These are phyloP conservation scores for Pelargonium myrrhifolium DNA, from an alignment of 441 rosid species.

Conservation along the genomic window DNA sequence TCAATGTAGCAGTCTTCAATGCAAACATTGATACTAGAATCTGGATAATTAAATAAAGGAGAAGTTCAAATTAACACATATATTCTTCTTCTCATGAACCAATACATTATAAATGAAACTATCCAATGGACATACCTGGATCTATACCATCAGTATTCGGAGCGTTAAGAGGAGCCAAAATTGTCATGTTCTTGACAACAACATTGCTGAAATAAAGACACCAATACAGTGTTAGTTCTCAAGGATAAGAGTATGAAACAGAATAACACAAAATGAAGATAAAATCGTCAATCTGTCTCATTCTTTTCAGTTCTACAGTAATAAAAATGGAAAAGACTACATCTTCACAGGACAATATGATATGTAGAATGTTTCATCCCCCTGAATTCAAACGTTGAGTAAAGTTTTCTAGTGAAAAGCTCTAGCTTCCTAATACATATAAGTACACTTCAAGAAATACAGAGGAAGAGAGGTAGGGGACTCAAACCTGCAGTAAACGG, in stretches of 20 bases:
- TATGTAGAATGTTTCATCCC: background rate
- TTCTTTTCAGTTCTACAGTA: background rate
- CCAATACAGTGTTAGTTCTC: background rate
- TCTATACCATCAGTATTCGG: conserved; percentile 97
- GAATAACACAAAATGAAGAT: background rate
- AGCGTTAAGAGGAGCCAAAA: conserved; percentile 82
- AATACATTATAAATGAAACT: too few relatives aligned
- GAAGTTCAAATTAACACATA: background rate
- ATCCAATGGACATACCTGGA: conserved; percentile 25
- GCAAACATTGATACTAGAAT: conserved; percentile 77
- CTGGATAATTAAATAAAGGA: conserved; percentile 28
- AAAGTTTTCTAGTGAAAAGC: background rate
- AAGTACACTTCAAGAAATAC: background rate
- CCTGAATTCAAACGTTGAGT: background rate
- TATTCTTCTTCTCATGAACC: background rate
- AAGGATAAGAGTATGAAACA: background rate
- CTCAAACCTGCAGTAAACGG: conserved; percentile 78
- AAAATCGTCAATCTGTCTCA: background rate
- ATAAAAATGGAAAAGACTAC: background rate
- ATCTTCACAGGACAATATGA: background rate
- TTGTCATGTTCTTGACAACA: conserved; percentile 71
- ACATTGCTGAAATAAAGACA: conserved; percentile 52
- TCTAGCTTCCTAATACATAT: background rate
- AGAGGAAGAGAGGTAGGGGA: background rate
- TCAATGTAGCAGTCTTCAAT: conserved; percentile 86